Base-by-base conservation (phyloP, 2,329 filamentous ascomycete species). In the Talaromyces islandicus region DNA sequence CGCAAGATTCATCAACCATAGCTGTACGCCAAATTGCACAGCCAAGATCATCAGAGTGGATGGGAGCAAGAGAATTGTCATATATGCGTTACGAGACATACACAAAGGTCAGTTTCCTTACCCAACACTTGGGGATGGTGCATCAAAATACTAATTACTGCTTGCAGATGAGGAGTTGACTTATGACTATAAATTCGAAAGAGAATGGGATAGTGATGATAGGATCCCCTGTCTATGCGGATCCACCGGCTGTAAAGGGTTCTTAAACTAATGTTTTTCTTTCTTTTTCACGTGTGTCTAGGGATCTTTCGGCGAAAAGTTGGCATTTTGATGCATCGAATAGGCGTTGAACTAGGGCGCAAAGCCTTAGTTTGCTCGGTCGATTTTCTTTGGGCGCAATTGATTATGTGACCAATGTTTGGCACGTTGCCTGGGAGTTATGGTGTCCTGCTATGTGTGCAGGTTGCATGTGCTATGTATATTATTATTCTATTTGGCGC, bases 111-210 rank as follows among this genome's bases (percentile, higher is more conserved):
- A 82, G 90, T 86, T n/a, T 54, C 52, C 27, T 21, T 25, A 21
- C 9, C 35, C 48, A 58, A 52, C 41, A 27, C 27, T 57, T 21
- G 10, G 17, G 9, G 25, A 27, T 27, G 9, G n/a, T 29, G 52
- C 29, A 43, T 52, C 30, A 55, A n/a, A 19, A 29, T 27, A 19
- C 57, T 59, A 57, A 63, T 51, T 29, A 51, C 30, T 27, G 30
- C 48, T 25, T 52, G 48, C 71, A 99, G 94, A 97, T 74, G 94
- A 99, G 78, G 94, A 99, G 81, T 87, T 99, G 74, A 99, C 94
- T 2, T 99, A 99, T 80, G 94, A 99, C 80, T 99, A 99, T 84
- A 99, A 99, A 77, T 99, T 99, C 75, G 94, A 99, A 80, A 90
- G 94, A 69, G 94, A 99, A 77, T 91, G 95, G 70, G 92, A 92